Conservation (phyloP, 495 filamentous ascomycete genomes). For the Penicillium lagena region DNA sequence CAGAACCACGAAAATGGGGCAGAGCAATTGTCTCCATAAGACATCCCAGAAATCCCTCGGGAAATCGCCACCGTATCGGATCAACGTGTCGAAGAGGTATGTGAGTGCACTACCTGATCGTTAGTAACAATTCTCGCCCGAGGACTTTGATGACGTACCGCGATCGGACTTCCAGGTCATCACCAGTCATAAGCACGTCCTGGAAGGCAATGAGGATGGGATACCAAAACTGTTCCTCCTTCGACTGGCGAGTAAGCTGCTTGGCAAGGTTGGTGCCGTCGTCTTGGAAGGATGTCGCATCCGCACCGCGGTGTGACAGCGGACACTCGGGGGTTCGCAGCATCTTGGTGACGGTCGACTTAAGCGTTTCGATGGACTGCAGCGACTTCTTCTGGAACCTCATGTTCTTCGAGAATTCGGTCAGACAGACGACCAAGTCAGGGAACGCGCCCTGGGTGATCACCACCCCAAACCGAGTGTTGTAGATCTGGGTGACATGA, state of each 20-base stretch:
- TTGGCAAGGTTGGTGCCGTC: conserved; percentile 43
- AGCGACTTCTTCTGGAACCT: conserved; percentile 97
- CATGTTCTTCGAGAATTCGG: conserved; percentile 97
- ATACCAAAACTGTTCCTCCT: conserved; percentile 98
- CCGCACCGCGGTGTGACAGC: conserved; percentile 53
- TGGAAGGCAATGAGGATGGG: conserved; percentile 97
- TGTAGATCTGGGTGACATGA: conserved; percentile 96
- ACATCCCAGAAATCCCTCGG: conserved; percentile 97
- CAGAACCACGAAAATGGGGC: conserved; percentile 96
- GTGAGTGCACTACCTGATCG: conserved; percentile 62
- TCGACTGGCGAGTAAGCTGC: conserved; percentile 52
- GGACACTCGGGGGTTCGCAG: conserved; percentile 93
- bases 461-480: conserved; percentile 90
- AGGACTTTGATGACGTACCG: conserved; percentile 17
- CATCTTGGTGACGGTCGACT: conserved; percentile 88
- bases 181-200: conserved; percentile 97
- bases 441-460: conserved; percentile 96
- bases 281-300: conserved; percentile 32
- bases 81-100: conserved; percentile 91
- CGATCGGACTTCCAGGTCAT: conserved; percentile 95
- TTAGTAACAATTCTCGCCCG: background rate
- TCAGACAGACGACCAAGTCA: conserved; percentile 91
- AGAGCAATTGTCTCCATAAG: conserved; percentile 91
- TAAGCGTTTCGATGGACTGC: conserved; percentile 91
- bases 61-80: conserved; percentile 85